Conservation (phyloP, 345 rosid species). For the Pistacia atlantica region DNA sequence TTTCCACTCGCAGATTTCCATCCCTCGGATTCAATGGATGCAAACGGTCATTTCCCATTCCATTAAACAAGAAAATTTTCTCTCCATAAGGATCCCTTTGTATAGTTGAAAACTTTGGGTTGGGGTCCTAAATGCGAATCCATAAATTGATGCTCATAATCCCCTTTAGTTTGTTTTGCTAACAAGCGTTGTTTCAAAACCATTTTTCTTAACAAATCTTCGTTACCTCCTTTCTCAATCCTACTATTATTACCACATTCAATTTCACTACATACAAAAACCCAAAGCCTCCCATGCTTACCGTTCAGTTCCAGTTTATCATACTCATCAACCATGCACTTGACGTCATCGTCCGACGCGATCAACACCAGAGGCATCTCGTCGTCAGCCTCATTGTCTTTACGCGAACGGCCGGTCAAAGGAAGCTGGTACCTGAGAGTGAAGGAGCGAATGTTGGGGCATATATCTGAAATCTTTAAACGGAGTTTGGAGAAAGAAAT, state of each 20-base stretch:
- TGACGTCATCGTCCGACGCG: slow-evolving; percentile 30
- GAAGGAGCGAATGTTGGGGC: slow-evolving; percentile 19
- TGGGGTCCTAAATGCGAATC: slow-evolving; percentile 18
- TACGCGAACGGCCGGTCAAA: neutral
- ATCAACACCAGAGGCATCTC: slow-evolving; percentile 21
- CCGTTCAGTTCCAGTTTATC: slow-evolving; percentile 27
- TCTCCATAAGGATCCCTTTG: slow-evolving; percentile 1
- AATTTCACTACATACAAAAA: slow-evolving; percentile 21
- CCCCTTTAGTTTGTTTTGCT: slow-evolving; percentile 13
- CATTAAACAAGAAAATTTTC: neutral
- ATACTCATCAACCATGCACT: slow-evolving; percentile 35
- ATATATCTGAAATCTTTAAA: slow-evolving; percentile 28
- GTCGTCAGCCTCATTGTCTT: neutral
- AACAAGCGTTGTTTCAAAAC: slow-evolving; percentile 22
- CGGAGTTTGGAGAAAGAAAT: slow-evolving; percentile 25
- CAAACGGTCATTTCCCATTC: neutral
- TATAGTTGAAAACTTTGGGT: neutral
- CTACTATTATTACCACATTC: slow-evolving; percentile 1
- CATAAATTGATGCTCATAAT: slow-evolving; percentile 9
- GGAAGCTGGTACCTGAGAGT: slow-evolving; percentile 32
- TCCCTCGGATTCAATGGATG: slow-evolving; percentile 28
- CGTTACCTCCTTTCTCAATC: neutral
- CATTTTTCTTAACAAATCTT: slow-evolving; percentile 25
- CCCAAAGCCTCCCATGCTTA: slow-evolving; percentile 29
- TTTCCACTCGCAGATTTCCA: slow-evolving; percentile 17